Percentiles rank a stretch among this genome's conserved stretches.
Evolutionary conservation across 352 stramenopile genomes (phyloP).

Genomic region (Aphanomyces astaci): DNA sequence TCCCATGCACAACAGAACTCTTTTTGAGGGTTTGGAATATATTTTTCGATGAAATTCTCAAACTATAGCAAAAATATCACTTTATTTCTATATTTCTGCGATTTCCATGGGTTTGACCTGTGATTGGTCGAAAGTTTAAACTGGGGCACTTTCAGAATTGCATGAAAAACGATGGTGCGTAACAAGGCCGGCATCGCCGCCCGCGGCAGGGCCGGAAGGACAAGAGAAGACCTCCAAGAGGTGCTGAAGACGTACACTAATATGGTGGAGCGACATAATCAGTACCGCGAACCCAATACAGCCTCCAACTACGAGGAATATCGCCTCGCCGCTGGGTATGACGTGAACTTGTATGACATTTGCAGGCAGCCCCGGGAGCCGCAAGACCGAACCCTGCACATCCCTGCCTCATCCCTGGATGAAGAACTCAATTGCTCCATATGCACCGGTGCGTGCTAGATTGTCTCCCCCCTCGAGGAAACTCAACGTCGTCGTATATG

Average conservation of each 20-base stretch:
- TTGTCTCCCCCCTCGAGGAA: not conserved
- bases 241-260: not conserved
- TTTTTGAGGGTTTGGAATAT: not conserved
- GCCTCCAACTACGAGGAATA: conserved; percentile 5
- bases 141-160: no score
- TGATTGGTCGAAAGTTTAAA: not conserved
- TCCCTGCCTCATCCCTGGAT: conserved; percentile 3
- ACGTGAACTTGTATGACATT: conserved; percentile 15
- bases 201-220: not conserved
- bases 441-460: conserved; percentile 3
- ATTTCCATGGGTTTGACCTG: no score
- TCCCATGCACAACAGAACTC: not conserved
- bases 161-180: not conserved
- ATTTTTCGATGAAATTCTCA: no score
- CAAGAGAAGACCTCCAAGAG: not conserved
- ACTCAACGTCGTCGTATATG: not conserved
- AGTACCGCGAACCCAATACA: not conserved
- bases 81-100: no score
- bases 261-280: conserved; percentile 14
- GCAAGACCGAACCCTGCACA: not conserved
- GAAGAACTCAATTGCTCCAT: conserved; percentile 15
- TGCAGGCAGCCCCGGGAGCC: conserved; percentile 1
- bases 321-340: conserved; percentile 3
- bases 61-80: no score
- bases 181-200: not conserved